Evolutionary conservation across 345 rosid genomes (phyloP).

Genomic region (Cochlearia excelsa): DNA sequence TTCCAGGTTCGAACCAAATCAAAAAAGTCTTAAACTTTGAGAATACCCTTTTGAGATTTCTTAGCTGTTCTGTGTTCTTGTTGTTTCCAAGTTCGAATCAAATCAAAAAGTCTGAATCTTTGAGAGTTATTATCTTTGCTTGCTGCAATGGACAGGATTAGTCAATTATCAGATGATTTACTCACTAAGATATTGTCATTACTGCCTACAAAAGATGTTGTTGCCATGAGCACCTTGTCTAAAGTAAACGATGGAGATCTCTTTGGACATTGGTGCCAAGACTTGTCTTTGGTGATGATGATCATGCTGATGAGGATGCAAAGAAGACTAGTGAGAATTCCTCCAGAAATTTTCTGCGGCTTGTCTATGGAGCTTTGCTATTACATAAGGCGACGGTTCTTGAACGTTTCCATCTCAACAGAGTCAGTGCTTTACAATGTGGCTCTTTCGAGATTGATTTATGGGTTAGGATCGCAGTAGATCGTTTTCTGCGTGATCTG

Average conservation of each 20-base stretch:
- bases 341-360: background rate
- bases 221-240: constrained; percentile 2
- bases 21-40: background rate
- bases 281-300: constrained; percentile 2
- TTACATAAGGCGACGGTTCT: background rate
- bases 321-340: background rate
- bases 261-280: constrained; percentile 25
- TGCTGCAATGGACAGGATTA: background rate
- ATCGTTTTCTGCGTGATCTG: constrained; percentile 4
- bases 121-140: background rate
- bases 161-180: constrained; percentile 9
- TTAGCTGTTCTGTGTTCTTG: background rate
- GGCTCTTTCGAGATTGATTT: background rate
- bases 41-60: background rate
- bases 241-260: constrained; percentile 12
- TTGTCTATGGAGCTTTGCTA: constrained; percentile 3
- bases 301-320: background rate
- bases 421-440: background rate
- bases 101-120: background rate
- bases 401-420: constrained; percentile 15
- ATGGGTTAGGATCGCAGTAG: constrained; percentile 20
- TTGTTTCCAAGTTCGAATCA: background rate
- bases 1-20: background rate
- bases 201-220: background rate
- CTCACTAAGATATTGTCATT: constrained; percentile 15